These are phyloP conservation scores for Porosira glacialis DNA, from an alignment of 352 stramenopile species.

Conservation along the genomic window DNA sequence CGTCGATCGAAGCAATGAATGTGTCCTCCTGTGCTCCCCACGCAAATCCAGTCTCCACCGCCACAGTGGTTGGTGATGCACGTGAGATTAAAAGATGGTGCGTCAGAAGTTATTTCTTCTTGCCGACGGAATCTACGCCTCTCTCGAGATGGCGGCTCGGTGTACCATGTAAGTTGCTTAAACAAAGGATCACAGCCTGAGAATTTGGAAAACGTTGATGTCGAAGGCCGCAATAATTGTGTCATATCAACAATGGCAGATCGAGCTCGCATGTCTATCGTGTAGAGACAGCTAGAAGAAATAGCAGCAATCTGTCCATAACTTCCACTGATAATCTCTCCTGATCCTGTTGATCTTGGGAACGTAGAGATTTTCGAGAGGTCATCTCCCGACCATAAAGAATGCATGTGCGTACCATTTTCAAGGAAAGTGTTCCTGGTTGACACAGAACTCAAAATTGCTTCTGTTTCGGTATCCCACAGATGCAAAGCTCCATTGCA, in stretches of 20 bases:
- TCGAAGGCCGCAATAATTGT: neutral
- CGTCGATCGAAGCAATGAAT: slow-evolving; percentile 41
- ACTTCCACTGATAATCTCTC: slow-evolving; percentile 16
- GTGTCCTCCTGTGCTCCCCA: slow-evolving; percentile 33
- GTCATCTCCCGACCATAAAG: slow-evolving; percentile 8
- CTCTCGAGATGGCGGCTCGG: slow-evolving; percentile 8
- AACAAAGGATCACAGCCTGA: no score
- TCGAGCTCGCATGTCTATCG: slow-evolving; percentile 28
- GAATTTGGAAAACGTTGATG: no score
- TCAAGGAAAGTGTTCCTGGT: slow-evolving; percentile 12
- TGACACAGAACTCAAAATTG: slow-evolving; percentile 21
- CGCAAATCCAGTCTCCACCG: slow-evolving; percentile 36
- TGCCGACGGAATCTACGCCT: no score
- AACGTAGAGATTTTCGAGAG: slow-evolving; percentile 23
- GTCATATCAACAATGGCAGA: slow-evolving; percentile 12
- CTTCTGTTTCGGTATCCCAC: slow-evolving; percentile 22
- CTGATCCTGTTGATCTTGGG: slow-evolving; percentile 2
- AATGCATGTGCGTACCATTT: neutral
- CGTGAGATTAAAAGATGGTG: slow-evolving; percentile 33
- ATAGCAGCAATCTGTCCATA: slow-evolving; percentile 24
- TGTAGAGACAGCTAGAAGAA: slow-evolving; percentile 32
- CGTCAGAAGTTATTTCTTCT: neutral
- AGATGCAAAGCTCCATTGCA: slow-evolving; percentile 38
- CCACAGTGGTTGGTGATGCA: slow-evolving; percentile 32
- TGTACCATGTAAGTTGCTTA: slow-evolving; percentile 30